Evolutionary conservation across 2,329 filamentous ascomycete genomes (phyloP), one percentile per base, ranked within the genome.

Genomic region (Diaporthe destruens): DNA sequence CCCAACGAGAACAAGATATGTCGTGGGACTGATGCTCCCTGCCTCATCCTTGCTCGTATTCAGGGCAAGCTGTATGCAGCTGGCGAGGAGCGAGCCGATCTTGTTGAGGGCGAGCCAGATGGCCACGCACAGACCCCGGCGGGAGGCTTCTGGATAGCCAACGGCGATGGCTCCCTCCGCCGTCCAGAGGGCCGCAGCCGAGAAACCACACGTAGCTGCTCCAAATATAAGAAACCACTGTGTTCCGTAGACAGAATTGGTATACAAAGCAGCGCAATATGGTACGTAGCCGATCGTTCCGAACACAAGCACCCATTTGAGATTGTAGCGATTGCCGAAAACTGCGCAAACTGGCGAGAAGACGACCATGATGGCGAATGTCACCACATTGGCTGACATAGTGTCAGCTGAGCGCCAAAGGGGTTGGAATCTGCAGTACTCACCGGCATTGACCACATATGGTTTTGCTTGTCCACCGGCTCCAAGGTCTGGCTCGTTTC

Each of bases 151-250:
- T 6, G 61, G 61, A 14, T 66, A 66, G 6, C 84, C 84, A 1
- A 85, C 79, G 0, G 79, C 81, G 11, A 83, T 80, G 0, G 78
- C 78, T 0, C 77, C 79, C 51, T 83, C 80, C 1, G 80, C 75
- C 0, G 81, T 79, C 82, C 82, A 83, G 11, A 83, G 76, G 0
- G 81, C 78, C 0, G 79, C 80, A 0, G 82, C 83, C 0, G 82
- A 81, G n/a, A 83, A 69, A 18, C 84, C 84, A 70, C 84, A 85
- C 25, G 79, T 80, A 0, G 80, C 82, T 0, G 82, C 82, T 1
- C 84, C 83, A 16, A 85, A 78, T 47, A 85, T 80, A 1, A 85
- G 80, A 47, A 85, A 82, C 84, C 84, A 85, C 47, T 83, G 79
- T 0, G 80, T 79, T 0, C 83, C 82, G 69, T 83, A 84, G 0